A percentile compares a stretch with the other conserved stretches of the same genome.
phyloP scores from a whole-genome alignment of 495 filamentous ascomycete genomes.

The Penicillium verhagenii region DNA sequence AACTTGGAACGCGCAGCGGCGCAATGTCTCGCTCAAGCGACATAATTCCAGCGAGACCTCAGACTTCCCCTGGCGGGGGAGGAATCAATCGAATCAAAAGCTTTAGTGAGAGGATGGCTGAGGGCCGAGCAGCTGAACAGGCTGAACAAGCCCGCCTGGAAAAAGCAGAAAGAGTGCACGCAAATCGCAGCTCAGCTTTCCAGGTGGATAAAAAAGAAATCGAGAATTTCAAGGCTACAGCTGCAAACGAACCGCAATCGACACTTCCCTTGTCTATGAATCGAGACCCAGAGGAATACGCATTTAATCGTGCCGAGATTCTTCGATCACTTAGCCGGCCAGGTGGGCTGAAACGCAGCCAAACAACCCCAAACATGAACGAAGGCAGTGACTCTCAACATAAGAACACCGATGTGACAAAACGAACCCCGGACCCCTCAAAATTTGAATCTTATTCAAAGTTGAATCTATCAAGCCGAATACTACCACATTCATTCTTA shows the following conservation, averaged over 20 bases:
- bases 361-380: constrained; percentile 49
- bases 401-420: constrained; percentile 3
- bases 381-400: constrained; percentile 17
- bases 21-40: constrained; percentile 24
- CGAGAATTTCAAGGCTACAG: constrained; percentile 61
- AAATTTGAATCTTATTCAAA: constrained; percentile 83
- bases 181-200: constrained; percentile 70
- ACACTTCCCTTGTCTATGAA: constrained; percentile 38
- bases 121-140: constrained; percentile 53
- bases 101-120: constrained; percentile 85
- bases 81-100: constrained; percentile 55
- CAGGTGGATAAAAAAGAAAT: constrained; percentile 63
- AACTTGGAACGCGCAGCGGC: constrained; percentile 31
- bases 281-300: constrained; percentile 43
- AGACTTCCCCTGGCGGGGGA: constrained; percentile 27
- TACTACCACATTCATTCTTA: constrained; percentile 78
- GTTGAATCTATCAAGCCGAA: constrained; percentile 79
- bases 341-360: constrained; percentile 45
- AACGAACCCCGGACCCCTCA: constrained; percentile 37
- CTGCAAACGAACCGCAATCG: constrained; percentile 42
- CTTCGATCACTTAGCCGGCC: constrained; percentile 43
- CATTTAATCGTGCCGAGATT: constrained; percentile 64
- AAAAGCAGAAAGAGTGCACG: constrained; percentile 53
- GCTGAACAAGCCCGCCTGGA: constrained; percentile 49
- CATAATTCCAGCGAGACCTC: constrained; percentile 21